Base-by-base conservation (phyloP, 495 filamentous ascomycete genomes). In the Amphirosellinia nigrospora region DNA sequence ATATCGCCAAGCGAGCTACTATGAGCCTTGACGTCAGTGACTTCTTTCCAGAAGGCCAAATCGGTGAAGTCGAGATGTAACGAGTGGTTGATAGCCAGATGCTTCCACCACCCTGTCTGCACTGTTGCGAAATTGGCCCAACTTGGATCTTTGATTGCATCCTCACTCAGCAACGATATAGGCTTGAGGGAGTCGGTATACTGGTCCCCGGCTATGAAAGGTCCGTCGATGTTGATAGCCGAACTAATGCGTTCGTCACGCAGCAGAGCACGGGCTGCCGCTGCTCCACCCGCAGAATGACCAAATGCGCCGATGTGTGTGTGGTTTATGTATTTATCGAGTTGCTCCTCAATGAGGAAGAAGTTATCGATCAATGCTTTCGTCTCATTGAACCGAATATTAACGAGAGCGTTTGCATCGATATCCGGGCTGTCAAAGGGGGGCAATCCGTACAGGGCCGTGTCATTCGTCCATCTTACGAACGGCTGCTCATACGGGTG, bases 381-480 rank as follows among this genome's bases (percentile, higher is more conserved):
- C 39, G 4, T 41, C 39, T 41, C 39, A 4, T 41, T 41, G 1
- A 41, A 10, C 0, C 74, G 70, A 34, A 62, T 70, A 0, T 77
- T 11, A 41, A 76, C 52, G 32, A 73, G 60, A 15, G 64, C 38
- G 4, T 21, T 16, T 11, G 66, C 11, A 9, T 72, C 16, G 4
- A 65, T 30, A 0, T 56, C 36, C 30, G 66, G 8, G 43, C 61
- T 64, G 23, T 68, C 23, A 26, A 70, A 45, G 19, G 63, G 69
- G n/a, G 71, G 71, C 9, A 76, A 64, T 55, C 78, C 77, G 8
- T 65, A 43, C 53, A 80, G 70, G 1, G 73, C 74, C 1, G 69
- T 70, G n/a, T 83, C 83, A 52, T 86, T 82, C 0, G 84, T 83
- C 64, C 79, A 87, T 30, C 82, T 82, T 21, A 88, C 75, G 41